phyloP scores from a whole-genome alignment of 2,329 filamentous ascomycete genomes.

The Verticillium nubilum region DNA sequence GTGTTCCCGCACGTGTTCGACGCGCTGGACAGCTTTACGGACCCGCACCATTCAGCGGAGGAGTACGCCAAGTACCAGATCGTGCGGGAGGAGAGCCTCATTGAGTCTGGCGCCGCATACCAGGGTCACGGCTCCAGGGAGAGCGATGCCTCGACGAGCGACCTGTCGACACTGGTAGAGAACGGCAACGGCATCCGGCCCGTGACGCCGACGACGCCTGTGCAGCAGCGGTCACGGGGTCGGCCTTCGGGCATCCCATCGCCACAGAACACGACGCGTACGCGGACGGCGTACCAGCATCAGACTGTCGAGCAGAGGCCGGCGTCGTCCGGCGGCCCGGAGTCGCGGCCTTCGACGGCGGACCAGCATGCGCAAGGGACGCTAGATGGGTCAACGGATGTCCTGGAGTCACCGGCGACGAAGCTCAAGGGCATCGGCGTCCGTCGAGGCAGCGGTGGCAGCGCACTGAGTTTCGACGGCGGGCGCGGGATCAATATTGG shows the following conservation, averaged over 20 bases:
- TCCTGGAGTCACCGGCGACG: slow-evolving; percentile 9
- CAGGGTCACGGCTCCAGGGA: slow-evolving; percentile 18
- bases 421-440: slow-evolving; percentile 22
- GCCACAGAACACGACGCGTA: slow-evolving; percentile 8
- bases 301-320: slow-evolving; percentile 8
- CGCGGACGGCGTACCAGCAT: slow-evolving; percentile 3
- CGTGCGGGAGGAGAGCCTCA: slow-evolving; percentile 44
- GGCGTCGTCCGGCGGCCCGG: not conserved
- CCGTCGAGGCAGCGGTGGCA: slow-evolving; percentile 22
- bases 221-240: slow-evolving; percentile 3
- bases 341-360: not conserved
- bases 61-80: slow-evolving; percentile 54
- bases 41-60: slow-evolving; percentile 51
- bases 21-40: slow-evolving; percentile 69
- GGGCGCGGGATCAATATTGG: slow-evolving; percentile 35
- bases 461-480: slow-evolving; percentile 32
- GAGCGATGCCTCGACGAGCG: slow-evolving; percentile 19
- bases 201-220: slow-evolving; percentile 1
- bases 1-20: slow-evolving; percentile 92
- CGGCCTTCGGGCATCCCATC: slow-evolving; percentile 9
- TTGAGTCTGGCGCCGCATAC: slow-evolving; percentile 29
- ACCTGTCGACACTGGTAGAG: slow-evolving; percentile 3
- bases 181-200: slow-evolving; percentile 4
- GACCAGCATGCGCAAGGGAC: slow-evolving; percentile 4
- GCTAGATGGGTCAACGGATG: slow-evolving; percentile 5